Base-by-base conservation (phyloP, 352 stramenopile species). In the Phytopythium cucurbitacearum region DNA sequence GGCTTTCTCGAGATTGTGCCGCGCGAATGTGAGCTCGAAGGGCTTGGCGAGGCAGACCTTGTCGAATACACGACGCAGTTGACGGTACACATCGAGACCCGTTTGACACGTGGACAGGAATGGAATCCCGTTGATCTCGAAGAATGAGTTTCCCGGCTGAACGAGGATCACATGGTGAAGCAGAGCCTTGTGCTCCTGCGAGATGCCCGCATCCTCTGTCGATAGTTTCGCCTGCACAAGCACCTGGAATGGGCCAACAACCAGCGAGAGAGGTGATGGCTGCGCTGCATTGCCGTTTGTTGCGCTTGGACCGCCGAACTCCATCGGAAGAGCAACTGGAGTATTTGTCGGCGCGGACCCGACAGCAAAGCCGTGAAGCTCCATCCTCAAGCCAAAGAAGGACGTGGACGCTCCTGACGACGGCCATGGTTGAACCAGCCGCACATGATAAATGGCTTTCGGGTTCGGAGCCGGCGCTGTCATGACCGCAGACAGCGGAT, bases 1-100 rank as follows among this genome's bases (percentile, higher is more conserved):
- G 4, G 66, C 71, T 33, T 83, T 64, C 6, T 63, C 48, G 35
- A 83, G 65, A 33, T 87, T 83, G 45, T 84, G 76, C n/a, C 78
- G 71, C 45, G 67, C 56, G n/a, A 85, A 62, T 7, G 70, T 80
- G 9, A 88, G 45, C 48, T 82, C 75, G 40, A 69, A 73, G 0
- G 77, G 74, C 15, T 50, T 63, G 0, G 71, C 77, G 16, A 86
- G 49, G 9, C 69, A 77, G 1, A 64, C 71, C 2, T 33, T 28
- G 0, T 63, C 65, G 1, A 69, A 34, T 5, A 76, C 65, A 6
- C 65, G 54, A 15, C 50, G 51, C 0, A 88, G 66, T 21, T 48
- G 55, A 5, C 38, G 45, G 43, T 69, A 61, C 0, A 88, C 57
- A 34, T 75, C 72, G 7, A 33, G 51, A 9, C 62, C 72, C 1